Evolutionary conservation across 2,329 filamentous ascomycete species (phyloP).

Genomic region (Boeremia exigua): DNA sequence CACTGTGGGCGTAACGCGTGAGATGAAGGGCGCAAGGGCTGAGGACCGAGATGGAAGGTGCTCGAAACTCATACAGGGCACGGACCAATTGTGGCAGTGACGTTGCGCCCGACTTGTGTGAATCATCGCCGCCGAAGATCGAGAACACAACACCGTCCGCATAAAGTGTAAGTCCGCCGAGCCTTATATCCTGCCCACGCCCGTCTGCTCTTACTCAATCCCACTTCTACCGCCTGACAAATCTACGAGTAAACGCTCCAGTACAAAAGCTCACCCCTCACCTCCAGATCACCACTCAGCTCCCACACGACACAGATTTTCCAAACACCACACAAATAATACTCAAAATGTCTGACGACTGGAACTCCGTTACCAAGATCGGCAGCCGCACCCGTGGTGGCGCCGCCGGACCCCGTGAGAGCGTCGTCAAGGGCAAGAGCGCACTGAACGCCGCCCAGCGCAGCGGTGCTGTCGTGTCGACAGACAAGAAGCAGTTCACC

Average conservation of each 20-base stretch:
- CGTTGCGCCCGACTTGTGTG: slow-evolving; percentile 15
- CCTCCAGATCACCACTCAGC: slow-evolving; percentile 16
- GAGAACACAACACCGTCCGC: slow-evolving; percentile 11
- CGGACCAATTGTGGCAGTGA: slow-evolving; percentile 17
- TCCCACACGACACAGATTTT: slow-evolving; percentile 13
- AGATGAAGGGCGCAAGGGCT: slow-evolving; percentile 27
- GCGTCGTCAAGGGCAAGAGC: slow-evolving; percentile 82
- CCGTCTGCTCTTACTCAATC: slow-evolving; percentile 7
- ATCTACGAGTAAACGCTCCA: slow-evolving; percentile 7
- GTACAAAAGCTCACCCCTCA: slow-evolving; percentile 21
- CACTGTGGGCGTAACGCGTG: slow-evolving; percentile 3
- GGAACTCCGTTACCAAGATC: slow-evolving; percentile 91
- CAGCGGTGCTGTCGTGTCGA: slow-evolving; percentile 74
- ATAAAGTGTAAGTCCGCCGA: slow-evolving; percentile 17
- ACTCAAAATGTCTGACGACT: slow-evolving; percentile 73
- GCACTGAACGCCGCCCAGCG: slow-evolving; percentile 90
- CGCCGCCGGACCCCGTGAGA: slow-evolving; percentile 75
- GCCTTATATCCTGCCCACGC: background rate
- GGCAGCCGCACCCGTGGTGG: slow-evolving; percentile 80
- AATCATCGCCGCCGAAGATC: slow-evolving; percentile 18
- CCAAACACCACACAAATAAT: slow-evolving; percentile 7
- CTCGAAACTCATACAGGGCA: slow-evolving; percentile 8
- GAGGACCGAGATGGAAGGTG: slow-evolving; percentile 15
- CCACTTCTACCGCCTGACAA: slow-evolving; percentile 14
- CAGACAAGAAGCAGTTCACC: slow-evolving; percentile 85